phyloP scores from a whole-genome alignment of 108 stramenopile species.

The Pseudonitzschia pungens region DNA sequence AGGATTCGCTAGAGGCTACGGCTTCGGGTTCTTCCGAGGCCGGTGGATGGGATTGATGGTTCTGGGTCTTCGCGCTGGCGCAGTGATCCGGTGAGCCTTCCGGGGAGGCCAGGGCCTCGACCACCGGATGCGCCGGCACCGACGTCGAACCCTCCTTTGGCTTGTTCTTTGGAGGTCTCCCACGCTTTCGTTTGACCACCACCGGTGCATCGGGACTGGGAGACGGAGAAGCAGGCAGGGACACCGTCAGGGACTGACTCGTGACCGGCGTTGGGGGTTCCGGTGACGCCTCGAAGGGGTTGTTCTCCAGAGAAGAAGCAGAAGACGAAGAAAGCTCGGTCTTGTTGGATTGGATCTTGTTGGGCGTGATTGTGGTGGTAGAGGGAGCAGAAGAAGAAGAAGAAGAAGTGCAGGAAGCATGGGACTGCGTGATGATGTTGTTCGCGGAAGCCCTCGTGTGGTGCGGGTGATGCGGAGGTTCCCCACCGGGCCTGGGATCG shows the following conservation, averaged over 20 bases:
- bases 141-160: conserved; percentile 4
- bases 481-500: not conserved
- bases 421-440: not conserved
- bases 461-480: not conserved
- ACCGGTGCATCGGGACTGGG: not conserved
- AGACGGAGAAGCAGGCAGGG: too few relatives aligned
- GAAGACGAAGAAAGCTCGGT: too few relatives aligned
- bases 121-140: too few relatives aligned
- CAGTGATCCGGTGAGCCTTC: not conserved
- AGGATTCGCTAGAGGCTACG: too few relatives aligned
- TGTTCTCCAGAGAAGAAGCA: too few relatives aligned
- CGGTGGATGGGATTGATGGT: too few relatives aligned
- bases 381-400: too few relatives aligned
- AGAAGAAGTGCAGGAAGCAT: not conserved
- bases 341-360: not conserved
- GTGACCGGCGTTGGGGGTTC: not conserved
- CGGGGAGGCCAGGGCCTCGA: not conserved
- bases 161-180: conserved; percentile 30
- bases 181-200: conserved; percentile 31
- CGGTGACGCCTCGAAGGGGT: not conserved
- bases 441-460: not conserved
- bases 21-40: not conserved
- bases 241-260: not conserved
- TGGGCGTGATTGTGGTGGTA: not conserved
- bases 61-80: too few relatives aligned